Percentiles rank a stretch among this genome's conserved stretches.
Evolutionary conservation across 2,329 filamentous ascomycete genomes (phyloP).

Genomic region (Parascedosporium putredinis): DNA sequence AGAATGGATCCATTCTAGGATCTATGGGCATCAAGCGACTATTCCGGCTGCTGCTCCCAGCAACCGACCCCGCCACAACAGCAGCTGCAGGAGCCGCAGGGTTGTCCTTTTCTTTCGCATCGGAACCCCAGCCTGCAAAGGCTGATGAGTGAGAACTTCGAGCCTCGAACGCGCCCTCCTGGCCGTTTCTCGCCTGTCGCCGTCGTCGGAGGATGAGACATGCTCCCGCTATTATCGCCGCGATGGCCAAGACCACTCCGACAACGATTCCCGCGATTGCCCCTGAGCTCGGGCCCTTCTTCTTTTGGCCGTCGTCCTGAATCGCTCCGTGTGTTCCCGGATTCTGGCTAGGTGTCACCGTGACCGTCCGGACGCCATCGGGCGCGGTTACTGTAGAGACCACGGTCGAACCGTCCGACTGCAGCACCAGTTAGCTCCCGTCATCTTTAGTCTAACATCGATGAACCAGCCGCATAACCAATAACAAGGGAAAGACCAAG

Average conservation of each 20-base stretch:
- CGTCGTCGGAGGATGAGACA: slow-evolving; percentile 35
- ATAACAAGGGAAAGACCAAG: no score
- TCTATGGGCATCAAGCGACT: slow-evolving; percentile 49
- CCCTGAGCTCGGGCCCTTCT: slow-evolving; percentile 29
- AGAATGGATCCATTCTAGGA: slow-evolving; percentile 52
- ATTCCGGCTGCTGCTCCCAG: slow-evolving; percentile 36
- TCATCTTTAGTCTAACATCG: not conserved
- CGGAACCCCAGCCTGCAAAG: slow-evolving; percentile 27
- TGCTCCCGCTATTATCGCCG: slow-evolving; percentile 30
- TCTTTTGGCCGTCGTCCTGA: slow-evolving; percentile 4
- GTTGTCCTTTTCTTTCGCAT: not conserved
- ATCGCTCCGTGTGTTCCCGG: slow-evolving; percentile 15
- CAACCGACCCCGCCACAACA: slow-evolving; percentile 8
- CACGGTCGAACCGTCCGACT: slow-evolving; percentile 9
- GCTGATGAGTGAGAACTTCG: slow-evolving; percentile 35
- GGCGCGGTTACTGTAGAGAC: slow-evolving; percentile 42
- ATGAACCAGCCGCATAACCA: no score
- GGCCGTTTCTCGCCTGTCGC: slow-evolving; percentile 29
- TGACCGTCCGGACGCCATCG: slow-evolving; percentile 4
- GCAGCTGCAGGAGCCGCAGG: not conserved
- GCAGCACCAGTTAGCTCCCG: not conserved
- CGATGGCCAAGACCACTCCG: slow-evolving; percentile 28
- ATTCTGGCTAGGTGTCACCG: slow-evolving; percentile 12
- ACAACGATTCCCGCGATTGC: slow-evolving; percentile 42
- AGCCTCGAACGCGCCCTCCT: slow-evolving; percentile 13